These are phyloP conservation scores for Mycena albidolilacea DNA, from an alignment of 768 basidiomycete species.

Conservation along the genomic window DNA sequence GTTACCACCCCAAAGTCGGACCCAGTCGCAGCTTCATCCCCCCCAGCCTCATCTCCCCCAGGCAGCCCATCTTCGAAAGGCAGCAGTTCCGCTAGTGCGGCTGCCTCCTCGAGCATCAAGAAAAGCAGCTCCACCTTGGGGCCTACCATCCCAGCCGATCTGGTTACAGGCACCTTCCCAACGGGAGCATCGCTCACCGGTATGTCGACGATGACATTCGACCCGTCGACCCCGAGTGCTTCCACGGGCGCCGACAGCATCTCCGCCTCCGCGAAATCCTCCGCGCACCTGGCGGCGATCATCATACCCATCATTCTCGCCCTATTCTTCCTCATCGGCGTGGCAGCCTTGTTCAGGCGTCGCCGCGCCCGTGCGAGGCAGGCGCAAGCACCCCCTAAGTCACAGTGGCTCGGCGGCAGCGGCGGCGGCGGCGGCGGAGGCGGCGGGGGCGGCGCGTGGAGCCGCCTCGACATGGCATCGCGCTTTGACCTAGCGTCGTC, in stretches of 20 bases:
- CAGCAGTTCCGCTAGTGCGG: not conserved
- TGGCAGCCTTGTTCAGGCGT: not conserved
- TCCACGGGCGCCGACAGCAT: not conserved
- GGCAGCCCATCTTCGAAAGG: not conserved
- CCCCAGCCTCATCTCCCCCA: too few relatives aligned
- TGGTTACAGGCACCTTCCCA: too few relatives aligned
- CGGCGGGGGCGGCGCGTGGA: conserved; percentile 28
- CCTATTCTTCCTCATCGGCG: not conserved
- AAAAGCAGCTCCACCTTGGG: not conserved
- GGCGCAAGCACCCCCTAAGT: not conserved
- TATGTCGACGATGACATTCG: not conserved
- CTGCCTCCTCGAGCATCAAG: not conserved
- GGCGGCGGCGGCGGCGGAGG: not conserved
- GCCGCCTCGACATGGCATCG: conserved; percentile 38
- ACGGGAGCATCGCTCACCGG: not conserved
- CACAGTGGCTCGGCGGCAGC: conserved; percentile 1
- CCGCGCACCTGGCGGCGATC: conserved; percentile 10
- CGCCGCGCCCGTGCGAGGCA: not conserved
- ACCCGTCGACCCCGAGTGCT: conserved; percentile 6
- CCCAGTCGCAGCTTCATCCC: not conserved
- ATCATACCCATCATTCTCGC: conserved; percentile 14
- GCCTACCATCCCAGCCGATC: conserved; percentile 12
- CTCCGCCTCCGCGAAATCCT: not conserved
- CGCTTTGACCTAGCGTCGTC: not conserved
- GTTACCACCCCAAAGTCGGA: not conserved